These are phyloP conservation scores for Serendipita sp. DNA, from an alignment of 768 basidiomycete genomes.

Conservation along the genomic window DNA sequence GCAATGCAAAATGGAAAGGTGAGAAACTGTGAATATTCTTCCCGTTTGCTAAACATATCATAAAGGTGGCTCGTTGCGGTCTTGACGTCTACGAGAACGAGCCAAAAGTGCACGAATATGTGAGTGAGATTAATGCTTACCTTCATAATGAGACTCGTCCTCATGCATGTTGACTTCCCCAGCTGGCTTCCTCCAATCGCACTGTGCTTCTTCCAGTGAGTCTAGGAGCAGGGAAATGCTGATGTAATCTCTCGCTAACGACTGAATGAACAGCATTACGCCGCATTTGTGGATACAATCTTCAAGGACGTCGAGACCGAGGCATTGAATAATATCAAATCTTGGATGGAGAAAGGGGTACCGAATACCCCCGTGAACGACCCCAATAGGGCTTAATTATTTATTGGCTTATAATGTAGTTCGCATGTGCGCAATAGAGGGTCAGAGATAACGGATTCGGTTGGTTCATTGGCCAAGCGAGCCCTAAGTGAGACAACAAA, in stretches of 20 bases:
- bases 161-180: not conserved
- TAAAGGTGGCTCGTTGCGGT: not conserved
- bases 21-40: not conserved
- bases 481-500: too few species aligned
- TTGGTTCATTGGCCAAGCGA: too few species aligned
- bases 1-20: constrained; percentile 4
- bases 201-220: not conserved
- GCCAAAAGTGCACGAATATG: not conserved
- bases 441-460: too few species aligned
- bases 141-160: not conserved
- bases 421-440: too few species aligned
- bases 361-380: constrained; percentile 1
- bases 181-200: not conserved
- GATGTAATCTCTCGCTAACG: too few species aligned
- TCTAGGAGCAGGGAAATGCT: not conserved
- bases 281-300: not conserved
- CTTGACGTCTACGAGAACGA: not conserved
- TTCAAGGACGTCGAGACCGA: not conserved
- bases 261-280: not conserved
- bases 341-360: not conserved
- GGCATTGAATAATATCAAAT: not conserved
- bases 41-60: too few species aligned
- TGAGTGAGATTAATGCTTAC: not conserved
- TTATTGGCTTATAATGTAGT: too few species aligned
- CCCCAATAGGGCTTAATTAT: not conserved